Conservation (phyloP, 805 yeast species). For the Metahyphopichia silvanorum region DNA sequence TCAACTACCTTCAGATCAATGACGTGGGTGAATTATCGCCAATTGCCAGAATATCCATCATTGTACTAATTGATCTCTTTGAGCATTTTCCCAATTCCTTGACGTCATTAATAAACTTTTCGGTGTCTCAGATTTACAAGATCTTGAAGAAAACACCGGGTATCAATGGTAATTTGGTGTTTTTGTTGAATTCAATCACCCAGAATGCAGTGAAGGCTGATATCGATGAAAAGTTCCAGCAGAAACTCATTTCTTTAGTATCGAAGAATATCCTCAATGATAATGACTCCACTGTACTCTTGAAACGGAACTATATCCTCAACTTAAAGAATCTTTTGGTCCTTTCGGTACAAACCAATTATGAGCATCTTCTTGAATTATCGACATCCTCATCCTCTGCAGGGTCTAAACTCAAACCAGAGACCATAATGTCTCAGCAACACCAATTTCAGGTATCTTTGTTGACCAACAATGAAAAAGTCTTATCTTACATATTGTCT, state of each 20-base stretch:
- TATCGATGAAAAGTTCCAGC: conserved; percentile 37
- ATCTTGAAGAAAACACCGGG: conserved; percentile 32
- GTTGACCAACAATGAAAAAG: conserved; percentile 27
- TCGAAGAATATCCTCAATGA: conserved; percentile 22
- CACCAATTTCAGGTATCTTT: conserved; percentile 31
- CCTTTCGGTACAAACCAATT: conserved; percentile 31
- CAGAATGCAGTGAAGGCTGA: conserved; percentile 35
- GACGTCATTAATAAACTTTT: conserved; percentile 31
- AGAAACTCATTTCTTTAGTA: conserved; percentile 30
- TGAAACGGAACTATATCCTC: conserved; percentile 29
- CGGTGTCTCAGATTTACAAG: conserved; percentile 35
- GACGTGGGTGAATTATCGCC: conserved; percentile 13
- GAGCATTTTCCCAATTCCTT: conserved; percentile 35
- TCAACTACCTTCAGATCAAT: conserved; percentile 20
- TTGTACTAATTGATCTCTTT: conserved; percentile 35
- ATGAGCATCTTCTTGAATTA: conserved; percentile 32
- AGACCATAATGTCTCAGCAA: conserved; percentile 37
- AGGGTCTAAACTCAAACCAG: conserved; percentile 41
- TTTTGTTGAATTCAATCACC: conserved; percentile 26
- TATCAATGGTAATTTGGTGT: conserved; percentile 23
- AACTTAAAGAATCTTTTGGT: conserved; percentile 30
- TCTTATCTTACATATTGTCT: conserved; percentile 25
- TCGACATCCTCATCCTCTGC: conserved; percentile 33
- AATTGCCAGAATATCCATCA: conserved; percentile 20
- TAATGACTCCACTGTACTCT: conserved; percentile 15